These are phyloP conservation scores for Fragosphaeria purpurea DNA, from an alignment of 2,329 filamentous ascomycete species.

Conservation along the genomic window DNA sequence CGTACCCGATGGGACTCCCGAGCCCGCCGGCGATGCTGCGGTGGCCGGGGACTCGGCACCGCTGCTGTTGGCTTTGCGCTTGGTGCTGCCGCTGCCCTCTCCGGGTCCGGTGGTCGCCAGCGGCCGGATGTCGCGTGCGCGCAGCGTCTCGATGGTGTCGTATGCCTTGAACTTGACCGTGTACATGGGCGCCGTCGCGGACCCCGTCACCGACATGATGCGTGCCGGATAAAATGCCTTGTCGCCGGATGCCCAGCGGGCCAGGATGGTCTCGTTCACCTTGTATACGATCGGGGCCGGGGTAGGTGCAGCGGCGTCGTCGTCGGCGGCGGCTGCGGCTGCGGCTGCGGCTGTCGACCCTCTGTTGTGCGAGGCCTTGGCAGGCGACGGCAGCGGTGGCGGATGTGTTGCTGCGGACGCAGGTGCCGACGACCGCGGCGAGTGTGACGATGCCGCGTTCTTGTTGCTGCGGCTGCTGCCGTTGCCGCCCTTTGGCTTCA, in stretches of 20 bases:
- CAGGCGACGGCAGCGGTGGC: conserved; percentile 12
- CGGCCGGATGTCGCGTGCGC: conserved; percentile 74
- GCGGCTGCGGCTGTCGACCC: too few relatives aligned
- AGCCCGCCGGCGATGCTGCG: conserved; percentile 19
- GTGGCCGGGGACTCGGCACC: conserved; percentile 25
- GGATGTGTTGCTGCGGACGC: conserved; percentile 41
- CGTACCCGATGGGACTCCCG: conserved; percentile 7
- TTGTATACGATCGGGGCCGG: conserved; percentile 49
- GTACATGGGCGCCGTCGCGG: conserved; percentile 82
- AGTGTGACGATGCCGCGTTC: conserved; percentile 28
- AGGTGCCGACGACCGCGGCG: conserved; percentile 59
- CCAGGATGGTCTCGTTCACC: conserved; percentile 82
- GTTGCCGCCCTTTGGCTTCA: conserved; percentile 54
- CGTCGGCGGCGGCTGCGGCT: not conserved
- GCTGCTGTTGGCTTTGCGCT: conserved; percentile 78
- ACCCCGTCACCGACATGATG: conserved; percentile 90
- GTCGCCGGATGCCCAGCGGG: conserved; percentile 85
- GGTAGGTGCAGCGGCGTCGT: conserved; percentile 9
- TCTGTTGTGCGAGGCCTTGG: not conserved
- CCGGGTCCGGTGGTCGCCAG: conserved; percentile 26
- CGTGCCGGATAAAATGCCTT: conserved; percentile 83
- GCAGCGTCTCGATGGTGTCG: conserved; percentile 70
- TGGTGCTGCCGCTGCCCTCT: conserved; percentile 22
- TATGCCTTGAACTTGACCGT: conserved; percentile 94
- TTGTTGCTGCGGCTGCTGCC: conserved; percentile 29